Base-by-base conservation (phyloP, 2,329 filamentous ascomycete species). In the Myotisia sp. region DNA sequence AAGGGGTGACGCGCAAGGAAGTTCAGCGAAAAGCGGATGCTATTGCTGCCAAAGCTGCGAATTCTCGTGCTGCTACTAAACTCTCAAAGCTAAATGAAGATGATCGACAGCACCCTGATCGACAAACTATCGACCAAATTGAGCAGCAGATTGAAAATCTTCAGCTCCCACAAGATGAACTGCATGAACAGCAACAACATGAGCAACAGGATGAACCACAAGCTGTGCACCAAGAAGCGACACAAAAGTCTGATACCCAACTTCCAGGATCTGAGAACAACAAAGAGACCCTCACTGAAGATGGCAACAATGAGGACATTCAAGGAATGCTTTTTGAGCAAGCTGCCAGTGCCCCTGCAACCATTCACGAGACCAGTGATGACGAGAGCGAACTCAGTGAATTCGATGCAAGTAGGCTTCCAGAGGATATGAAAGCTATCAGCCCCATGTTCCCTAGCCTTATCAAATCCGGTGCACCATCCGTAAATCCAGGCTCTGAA, bases 341-440 rank as follows among this genome's bases (percentile, higher is more conserved):
- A n/a, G n/a, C n/a, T n/a, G 8, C 22, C 8, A 24, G 22, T 24
- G 22, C 22, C 3, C 22, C 22, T 12, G 22, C 68, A 4, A 81
- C 71, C 39, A 56, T 75, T 5, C 70, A 76, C 39, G 74, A 78
- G 40, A 76, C 69, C 26, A 75, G 71, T 0, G 75, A 79, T 41
- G 74, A 78, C 36, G 76, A 80, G 51, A 79, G 74, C 47, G 76
- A 79, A 41, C 59, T 80, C 0, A 79, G 74, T 34, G 76, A 80
- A 40, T 68, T 75, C 3, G 63, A 72, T 17, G 56, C 67, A 3
- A 68, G 67, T n/a, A 57, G 37, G 18, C 16, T 36, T 4, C 37
- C 37, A 10, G 40, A 38, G 7, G 20, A 24, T 17, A 26, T 26
- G 3, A 36, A 36, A 13, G 29, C 30, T 12, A 14, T 26, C 13